These are phyloP conservation scores for Cucumis cinereus DNA, from an alignment of 306 rosid species.

Conservation along the genomic window DNA sequence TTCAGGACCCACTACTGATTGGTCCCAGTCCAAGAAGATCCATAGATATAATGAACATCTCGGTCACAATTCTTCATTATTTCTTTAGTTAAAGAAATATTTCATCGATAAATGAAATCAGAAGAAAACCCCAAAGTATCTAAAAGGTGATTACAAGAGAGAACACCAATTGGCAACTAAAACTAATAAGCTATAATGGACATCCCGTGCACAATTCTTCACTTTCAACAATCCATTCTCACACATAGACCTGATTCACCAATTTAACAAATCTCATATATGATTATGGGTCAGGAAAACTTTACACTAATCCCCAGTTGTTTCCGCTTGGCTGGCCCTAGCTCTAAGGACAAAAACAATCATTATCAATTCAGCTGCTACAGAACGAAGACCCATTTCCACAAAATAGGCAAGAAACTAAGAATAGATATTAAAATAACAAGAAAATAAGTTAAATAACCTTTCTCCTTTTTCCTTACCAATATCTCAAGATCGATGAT, in stretches of 20 bases:
- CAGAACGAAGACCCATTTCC: not conserved
- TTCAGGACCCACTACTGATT: not conserved
- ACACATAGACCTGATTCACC: not conserved
- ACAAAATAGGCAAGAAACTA: not conserved
- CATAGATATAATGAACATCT: not conserved
- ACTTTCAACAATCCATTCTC: not conserved
- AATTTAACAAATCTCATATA: not conserved
- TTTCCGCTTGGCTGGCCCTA: not conserved
- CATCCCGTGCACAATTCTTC: not conserved
- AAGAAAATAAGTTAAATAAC: not conserved
- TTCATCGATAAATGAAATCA: no score
- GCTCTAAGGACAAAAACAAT: not conserved
- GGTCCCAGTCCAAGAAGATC: not conserved
- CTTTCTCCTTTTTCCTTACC: not conserved
- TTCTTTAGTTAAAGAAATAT: no score
- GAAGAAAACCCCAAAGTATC: no score
- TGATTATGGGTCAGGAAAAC: not conserved
- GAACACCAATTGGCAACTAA: no score
- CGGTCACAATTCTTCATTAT: not conserved
- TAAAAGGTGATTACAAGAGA: no score
- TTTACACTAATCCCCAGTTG: not conserved
- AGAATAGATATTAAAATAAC: not conserved
- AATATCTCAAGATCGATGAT: not conserved
- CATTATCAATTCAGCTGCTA: not conserved
- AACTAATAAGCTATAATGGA: no score